Conservation (phyloP, 139 green algal genomes). For the Ulvella scutata region DNA sequence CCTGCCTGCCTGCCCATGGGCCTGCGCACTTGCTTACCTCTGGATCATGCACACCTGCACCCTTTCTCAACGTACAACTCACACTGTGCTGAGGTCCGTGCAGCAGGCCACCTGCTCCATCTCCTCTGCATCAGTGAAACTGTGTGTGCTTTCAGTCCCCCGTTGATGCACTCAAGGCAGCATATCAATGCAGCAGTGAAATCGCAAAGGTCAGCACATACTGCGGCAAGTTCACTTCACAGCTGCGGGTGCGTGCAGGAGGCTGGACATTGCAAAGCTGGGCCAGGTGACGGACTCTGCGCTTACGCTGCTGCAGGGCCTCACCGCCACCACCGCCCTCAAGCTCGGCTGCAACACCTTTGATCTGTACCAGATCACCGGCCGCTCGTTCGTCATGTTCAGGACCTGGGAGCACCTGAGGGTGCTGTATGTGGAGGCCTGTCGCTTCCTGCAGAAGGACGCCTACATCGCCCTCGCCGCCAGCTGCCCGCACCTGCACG, state of each 20-base stretch:
- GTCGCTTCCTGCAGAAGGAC: neutral
- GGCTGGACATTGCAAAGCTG: neutral
- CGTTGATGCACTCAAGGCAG: no score
- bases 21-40: no score
- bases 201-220: no score
- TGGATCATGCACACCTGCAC: no score
- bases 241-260: neutral
- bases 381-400: neutral
- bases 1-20: neutral
- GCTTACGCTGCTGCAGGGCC: neutral
- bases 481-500: neutral
- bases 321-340: neutral
- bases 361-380: neutral
- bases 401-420: neutral
- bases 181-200: no score
- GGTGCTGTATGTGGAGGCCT: neutral
- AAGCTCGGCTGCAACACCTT: conserved; percentile 1
- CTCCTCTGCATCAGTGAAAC: no score
- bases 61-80: no score
- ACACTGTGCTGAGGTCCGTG: no score
- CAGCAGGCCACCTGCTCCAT: no score
- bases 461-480: neutral
- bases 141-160: no score
- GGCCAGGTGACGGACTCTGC: neutral
- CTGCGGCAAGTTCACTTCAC: no score